These are phyloP conservation scores for Xylaria sp. DNA, from an alignment of 2,329 filamentous ascomycete species.

Conservation along the genomic window DNA sequence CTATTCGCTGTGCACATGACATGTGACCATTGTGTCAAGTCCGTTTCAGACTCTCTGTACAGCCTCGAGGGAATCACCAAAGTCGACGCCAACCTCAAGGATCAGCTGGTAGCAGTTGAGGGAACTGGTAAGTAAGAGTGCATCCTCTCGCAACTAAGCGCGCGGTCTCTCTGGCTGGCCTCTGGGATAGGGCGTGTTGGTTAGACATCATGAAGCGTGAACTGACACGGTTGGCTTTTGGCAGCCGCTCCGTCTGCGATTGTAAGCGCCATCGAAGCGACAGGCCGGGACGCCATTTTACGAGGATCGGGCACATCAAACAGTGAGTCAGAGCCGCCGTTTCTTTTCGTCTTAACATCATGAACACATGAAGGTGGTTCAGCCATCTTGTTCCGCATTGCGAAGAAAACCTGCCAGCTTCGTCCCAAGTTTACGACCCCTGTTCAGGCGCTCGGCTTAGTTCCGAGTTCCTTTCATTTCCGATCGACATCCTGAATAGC, in stretches of 20 bases:
- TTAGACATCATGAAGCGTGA: slow-evolving; percentile 2
- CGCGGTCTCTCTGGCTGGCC: background rate
- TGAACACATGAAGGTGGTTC: background rate
- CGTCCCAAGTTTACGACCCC: slow-evolving; percentile 1
- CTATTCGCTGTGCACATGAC: slow-evolving; percentile 93
- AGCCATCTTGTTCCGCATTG: slow-evolving; percentile 16
- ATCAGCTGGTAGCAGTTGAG: slow-evolving; percentile 82
- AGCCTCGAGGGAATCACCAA: slow-evolving; percentile 79
- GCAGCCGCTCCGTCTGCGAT: slow-evolving; percentile 84
- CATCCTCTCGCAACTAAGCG: slow-evolving; percentile 1
- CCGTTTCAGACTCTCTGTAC: slow-evolving; percentile 78
- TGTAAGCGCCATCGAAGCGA: slow-evolving; percentile 83
- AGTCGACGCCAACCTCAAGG: slow-evolving; percentile 78
- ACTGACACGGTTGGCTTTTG: slow-evolving; percentile 14
- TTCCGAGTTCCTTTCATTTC: slow-evolving; percentile 1
- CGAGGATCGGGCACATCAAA: slow-evolving; percentile 85
- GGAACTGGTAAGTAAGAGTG: slow-evolving; percentile 70
- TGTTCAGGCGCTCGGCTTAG: slow-evolving; percentile 2
- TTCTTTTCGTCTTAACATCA: slow-evolving; percentile 14
- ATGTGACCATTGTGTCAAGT: slow-evolving; percentile 86
- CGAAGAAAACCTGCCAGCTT: background rate
- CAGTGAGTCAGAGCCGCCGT: slow-evolving; percentile 58
- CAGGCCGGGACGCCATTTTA: slow-evolving; percentile 91
- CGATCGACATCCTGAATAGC: background rate
- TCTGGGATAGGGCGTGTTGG: background rate